Percentiles rank a stretch among this genome's conserved stretches.
phyloP scores from a whole-genome alignment of 2,329 filamentous ascomycete genomes.

The Trichoderma polysporum region DNA sequence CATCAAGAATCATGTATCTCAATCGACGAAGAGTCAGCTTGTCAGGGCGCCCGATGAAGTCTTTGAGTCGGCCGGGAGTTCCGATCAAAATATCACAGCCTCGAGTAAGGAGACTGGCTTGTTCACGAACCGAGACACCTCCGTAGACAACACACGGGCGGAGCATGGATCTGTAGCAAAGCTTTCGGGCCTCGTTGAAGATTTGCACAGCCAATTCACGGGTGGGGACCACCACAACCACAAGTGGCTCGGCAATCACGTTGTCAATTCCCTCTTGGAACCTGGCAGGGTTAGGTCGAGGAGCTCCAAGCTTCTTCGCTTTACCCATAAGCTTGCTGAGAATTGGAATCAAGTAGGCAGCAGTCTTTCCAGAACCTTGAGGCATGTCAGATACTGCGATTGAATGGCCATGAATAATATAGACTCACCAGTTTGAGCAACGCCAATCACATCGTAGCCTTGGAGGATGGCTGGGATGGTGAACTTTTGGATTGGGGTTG shows the following conservation, averaged over 20 bases:
- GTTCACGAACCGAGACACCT: slow-evolving; percentile 68
- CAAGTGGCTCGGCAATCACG: slow-evolving; percentile 79
- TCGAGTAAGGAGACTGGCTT: slow-evolving; percentile 70
- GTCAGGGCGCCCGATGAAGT: slow-evolving; percentile 74
- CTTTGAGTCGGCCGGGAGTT: slow-evolving; percentile 80
- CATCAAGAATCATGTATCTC: slow-evolving; percentile 81
- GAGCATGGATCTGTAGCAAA: slow-evolving; percentile 93
- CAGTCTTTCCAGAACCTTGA: slow-evolving; percentile 92
- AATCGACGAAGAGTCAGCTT: slow-evolving; percentile 72
- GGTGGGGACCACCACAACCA: slow-evolving; percentile 81
- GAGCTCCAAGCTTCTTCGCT: slow-evolving; percentile 79
- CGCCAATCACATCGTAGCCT: slow-evolving; percentile 79
- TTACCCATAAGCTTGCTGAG: slow-evolving; percentile 94
- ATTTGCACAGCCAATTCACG: slow-evolving; percentile 92
- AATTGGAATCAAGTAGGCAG: slow-evolving; percentile 85
- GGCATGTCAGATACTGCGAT: neutral
- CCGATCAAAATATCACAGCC: slow-evolving; percentile 90
- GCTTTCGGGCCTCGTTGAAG: slow-evolving; percentile 87
- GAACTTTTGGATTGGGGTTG: slow-evolving; percentile 87
- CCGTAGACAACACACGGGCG: slow-evolving; percentile 89
- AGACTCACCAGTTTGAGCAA: slow-evolving; percentile 81
- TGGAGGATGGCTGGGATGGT: slow-evolving; percentile 75
- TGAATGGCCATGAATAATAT: neutral
- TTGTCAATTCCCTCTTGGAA: slow-evolving; percentile 50
- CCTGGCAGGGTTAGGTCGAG: slow-evolving; percentile 64